These are phyloP conservation scores for Penicillium sp. DNA, from an alignment of 2,329 filamentous ascomycete species.

Conservation along the genomic window DNA sequence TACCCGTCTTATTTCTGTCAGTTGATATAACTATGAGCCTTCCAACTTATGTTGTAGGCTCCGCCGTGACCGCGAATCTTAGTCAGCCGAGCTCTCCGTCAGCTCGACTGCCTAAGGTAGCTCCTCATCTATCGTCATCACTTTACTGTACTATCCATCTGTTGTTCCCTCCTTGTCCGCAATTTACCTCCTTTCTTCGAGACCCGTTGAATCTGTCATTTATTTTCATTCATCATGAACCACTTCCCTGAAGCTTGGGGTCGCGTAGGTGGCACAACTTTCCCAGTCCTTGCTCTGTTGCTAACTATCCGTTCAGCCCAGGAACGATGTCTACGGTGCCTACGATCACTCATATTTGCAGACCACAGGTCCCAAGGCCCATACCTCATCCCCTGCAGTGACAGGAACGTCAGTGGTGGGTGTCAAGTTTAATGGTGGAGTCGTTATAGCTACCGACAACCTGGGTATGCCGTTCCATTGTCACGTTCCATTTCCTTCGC, in stretches of 20 bases:
- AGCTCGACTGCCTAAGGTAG: slow-evolving; percentile 37
- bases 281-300: slow-evolving; percentile 5
- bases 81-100: slow-evolving; percentile 34
- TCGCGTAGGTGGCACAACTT: slow-evolving; percentile 47
- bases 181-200: background rate
- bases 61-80: slow-evolving; percentile 4
- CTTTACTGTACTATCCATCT: slow-evolving; percentile 13
- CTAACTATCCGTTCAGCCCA: slow-evolving; percentile 63
- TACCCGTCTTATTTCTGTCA: too few relatives aligned
- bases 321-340: slow-evolving; percentile 93
- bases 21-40: background rate
- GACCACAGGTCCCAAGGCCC: slow-evolving; percentile 66
- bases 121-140: slow-evolving; percentile 21
- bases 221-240: slow-evolving; percentile 52
- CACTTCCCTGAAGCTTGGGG: slow-evolving; percentile 66
- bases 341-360: slow-evolving; percentile 88
- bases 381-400: slow-evolving; percentile 89
- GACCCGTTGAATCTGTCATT: background rate
- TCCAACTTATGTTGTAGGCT: background rate
- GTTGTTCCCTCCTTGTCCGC: slow-evolving; percentile 4
- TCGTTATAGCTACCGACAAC: slow-evolving; percentile 96
- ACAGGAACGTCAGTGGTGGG: slow-evolving; percentile 95
- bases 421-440: slow-evolving; percentile 93
- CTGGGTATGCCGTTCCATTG: slow-evolving; percentile 60
- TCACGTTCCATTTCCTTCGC: background rate